These are phyloP conservation scores for Trichoderma sp. DNA, from an alignment of 2,329 filamentous ascomycete genomes.

Conservation along the genomic window DNA sequence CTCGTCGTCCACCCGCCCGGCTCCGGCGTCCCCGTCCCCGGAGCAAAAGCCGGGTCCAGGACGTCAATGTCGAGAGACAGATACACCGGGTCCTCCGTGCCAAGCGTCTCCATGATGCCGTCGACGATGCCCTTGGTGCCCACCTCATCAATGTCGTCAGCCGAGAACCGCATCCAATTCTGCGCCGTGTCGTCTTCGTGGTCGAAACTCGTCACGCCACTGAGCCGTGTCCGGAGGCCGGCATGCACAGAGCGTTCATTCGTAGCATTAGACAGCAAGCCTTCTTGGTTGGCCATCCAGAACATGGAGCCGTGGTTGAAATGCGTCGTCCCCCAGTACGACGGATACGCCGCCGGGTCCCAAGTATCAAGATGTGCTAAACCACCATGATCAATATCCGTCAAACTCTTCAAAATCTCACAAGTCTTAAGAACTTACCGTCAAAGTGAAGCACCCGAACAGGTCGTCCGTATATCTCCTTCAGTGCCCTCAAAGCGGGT, in stretches of 20 bases:
- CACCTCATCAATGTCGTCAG: conserved; percentile 83
- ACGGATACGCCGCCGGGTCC: conserved; percentile 78
- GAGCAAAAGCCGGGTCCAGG: conserved; percentile 64
- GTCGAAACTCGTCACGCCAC: conserved; percentile 60
- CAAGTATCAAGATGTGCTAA: conserved; percentile 74
- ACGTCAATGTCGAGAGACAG: conserved; percentile 80
- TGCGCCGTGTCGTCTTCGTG: conserved; percentile 71
- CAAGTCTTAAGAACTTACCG: conserved; percentile 26
- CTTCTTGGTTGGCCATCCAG: conserved; percentile 80
- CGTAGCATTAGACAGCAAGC: conserved; percentile 67
- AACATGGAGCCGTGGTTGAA: conserved; percentile 93
- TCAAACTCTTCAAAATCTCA: too few relatives aligned
- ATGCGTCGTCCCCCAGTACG: conserved; percentile 61
- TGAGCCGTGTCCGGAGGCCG: conserved; percentile 74
- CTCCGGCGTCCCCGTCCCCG: conserved; percentile 84
- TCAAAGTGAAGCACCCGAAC: conserved; percentile 75
- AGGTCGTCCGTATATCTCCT: conserved; percentile 57
- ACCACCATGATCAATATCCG: conserved; percentile 22
- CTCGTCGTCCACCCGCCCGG: conserved; percentile 88
- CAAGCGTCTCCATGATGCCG: conserved; percentile 67
- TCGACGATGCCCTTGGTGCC: conserved; percentile 68
- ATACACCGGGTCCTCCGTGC: conserved; percentile 75
- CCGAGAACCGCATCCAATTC: conserved; percentile 73
- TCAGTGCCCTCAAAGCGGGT: conserved; percentile 64
- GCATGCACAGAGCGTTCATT: conserved; percentile 75